phyloP scores from a whole-genome alignment of 164 flowering plant genomes.

The Sedum album region DNA sequence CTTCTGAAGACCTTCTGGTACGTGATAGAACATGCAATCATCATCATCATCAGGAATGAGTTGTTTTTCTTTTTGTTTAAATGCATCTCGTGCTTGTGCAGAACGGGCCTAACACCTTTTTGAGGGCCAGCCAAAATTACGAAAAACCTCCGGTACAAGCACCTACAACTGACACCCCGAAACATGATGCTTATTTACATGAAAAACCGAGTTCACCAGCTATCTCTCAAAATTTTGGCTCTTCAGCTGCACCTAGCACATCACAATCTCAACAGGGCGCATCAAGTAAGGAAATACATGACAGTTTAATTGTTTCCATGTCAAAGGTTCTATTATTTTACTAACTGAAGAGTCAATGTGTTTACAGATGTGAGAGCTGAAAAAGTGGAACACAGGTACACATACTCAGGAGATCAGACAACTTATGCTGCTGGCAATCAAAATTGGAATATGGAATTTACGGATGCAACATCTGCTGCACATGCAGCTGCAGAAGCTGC shows the following conservation, averaged over 20 bases:
- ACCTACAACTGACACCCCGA: slow-evolving; percentile 18
- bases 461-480: slow-evolving; percentile 92
- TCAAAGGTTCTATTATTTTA: neutral
- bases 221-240: slow-evolving; percentile 19
- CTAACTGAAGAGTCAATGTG: slow-evolving; percentile 7
- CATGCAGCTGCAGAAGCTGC: slow-evolving; percentile 99
- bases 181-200: slow-evolving; percentile 20
- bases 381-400: slow-evolving; percentile 18
- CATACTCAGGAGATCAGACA: slow-evolving; percentile 22
- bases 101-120: slow-evolving; percentile 55
- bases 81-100: slow-evolving; percentile 19
- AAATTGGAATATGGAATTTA: slow-evolving; percentile 70
- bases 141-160: slow-evolving; percentile 30
- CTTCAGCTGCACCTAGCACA: slow-evolving; percentile 17
- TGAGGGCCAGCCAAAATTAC: slow-evolving; percentile 21
- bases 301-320: neutral
- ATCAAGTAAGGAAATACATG: slow-evolving; percentile 29
- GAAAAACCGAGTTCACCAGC: slow-evolving; percentile 21
- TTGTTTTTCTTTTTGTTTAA: neutral
- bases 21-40: slow-evolving; percentile 5
- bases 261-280: slow-evolving; percentile 23
- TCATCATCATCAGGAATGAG: neutral
- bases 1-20: slow-evolving; percentile 58
- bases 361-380: slow-evolving; percentile 24
- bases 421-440: slow-evolving; percentile 21